Evolutionary conservation across 2,329 filamentous ascomycete species (phyloP), one percentile per base, ranked within the genome.

Genomic region (Cercospora citrullina): DNA sequence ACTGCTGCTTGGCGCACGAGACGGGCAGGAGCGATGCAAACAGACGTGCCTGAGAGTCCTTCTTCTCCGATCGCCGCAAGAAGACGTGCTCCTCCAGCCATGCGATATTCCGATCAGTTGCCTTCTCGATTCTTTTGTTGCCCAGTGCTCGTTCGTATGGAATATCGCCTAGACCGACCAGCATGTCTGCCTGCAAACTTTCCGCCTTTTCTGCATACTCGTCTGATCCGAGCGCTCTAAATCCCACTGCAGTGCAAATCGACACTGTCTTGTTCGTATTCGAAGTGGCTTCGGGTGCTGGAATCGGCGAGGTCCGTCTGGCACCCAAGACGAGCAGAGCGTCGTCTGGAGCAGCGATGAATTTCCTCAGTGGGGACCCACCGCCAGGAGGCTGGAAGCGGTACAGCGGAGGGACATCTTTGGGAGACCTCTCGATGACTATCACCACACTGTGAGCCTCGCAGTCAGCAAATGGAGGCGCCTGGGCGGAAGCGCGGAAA

Each of bases 181-280:
- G 87, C 64, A 98, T 90, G 76, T 99, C 94, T 0, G 94, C 92
- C 62, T 85, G 84, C 39, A 97, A 80, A n/a, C 82, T 84, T 67
- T 85, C 80, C 1, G 91, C 83, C 18, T 89, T 88, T 5, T 87
- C 82, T 36, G 86, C 83, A 80, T 95, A 98, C 64, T 91, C 87
- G 6, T 87, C 83, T 0, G 88, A 87, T 33, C 87, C 86, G 36
- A 98, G 82, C 66, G 87, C 84, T 69, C 88, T 87, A 80, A 96
- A 97, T 31, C 95, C 95, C 0, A 93, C 92, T 0, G 93, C 94
- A 2, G 95, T 97, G 77, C 91, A 89, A 59, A 98, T 86, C 18
- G 91, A 89, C 51, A 98, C 84, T 58, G 89, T 86, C 45, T 86
- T 87, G 69, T 90, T 87, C 8, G 89, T 77, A 58, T 77, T 77